phyloP scores from a whole-genome alignment of 345 rosid genomes.

The Aquilaria malaccensis region DNA sequence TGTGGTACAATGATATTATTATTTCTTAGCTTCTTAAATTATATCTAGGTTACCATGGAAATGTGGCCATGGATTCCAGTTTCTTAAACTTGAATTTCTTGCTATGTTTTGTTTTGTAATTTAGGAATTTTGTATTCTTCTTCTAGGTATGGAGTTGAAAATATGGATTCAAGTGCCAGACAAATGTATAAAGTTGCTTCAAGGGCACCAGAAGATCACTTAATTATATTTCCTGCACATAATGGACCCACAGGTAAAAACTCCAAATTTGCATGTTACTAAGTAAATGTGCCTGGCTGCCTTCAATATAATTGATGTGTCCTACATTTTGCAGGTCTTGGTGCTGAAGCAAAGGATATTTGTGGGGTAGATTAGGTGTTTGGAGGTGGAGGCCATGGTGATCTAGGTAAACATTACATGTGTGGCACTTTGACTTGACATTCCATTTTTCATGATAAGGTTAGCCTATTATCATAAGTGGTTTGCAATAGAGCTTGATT shows the following conservation, averaged over 20 bases:
- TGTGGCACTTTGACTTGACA: conserved; percentile 1
- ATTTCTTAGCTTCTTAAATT: background rate
- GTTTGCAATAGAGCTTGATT: conserved; percentile 12
- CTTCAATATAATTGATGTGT: background rate
- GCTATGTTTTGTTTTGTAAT: background rate
- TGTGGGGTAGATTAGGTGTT: conserved; percentile 76
- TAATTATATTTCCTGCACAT: conserved; percentile 71
- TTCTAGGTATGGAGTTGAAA: conserved; percentile 66
- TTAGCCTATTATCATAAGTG: conserved; percentile 5
- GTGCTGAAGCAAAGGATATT: conserved; percentile 60
- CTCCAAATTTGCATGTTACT: conserved; percentile 14
- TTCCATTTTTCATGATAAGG: background rate
- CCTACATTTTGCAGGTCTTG: conserved; percentile 56
- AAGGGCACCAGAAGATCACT: conserved; percentile 68
- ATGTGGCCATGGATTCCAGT: conserved; percentile 3
- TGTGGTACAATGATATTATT: background rate
- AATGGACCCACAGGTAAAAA: conserved; percentile 73
- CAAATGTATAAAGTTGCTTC: conserved; percentile 49
- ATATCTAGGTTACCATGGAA: background rate
- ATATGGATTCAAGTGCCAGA: conserved; percentile 59
- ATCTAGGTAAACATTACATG: conserved; percentile 48
- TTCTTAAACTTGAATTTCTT: conserved; percentile 2
- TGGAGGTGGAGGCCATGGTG: conserved; percentile 89
- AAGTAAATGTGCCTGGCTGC: background rate
- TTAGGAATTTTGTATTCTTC: conserved; percentile 3